A percentile compares a stretch with the other conserved stretches of the same genome.
These are phyloP conservation scores for Metschnikowia kunwiensis DNA, from an alignment of 805 yeast species.

Conservation along the genomic window DNA sequence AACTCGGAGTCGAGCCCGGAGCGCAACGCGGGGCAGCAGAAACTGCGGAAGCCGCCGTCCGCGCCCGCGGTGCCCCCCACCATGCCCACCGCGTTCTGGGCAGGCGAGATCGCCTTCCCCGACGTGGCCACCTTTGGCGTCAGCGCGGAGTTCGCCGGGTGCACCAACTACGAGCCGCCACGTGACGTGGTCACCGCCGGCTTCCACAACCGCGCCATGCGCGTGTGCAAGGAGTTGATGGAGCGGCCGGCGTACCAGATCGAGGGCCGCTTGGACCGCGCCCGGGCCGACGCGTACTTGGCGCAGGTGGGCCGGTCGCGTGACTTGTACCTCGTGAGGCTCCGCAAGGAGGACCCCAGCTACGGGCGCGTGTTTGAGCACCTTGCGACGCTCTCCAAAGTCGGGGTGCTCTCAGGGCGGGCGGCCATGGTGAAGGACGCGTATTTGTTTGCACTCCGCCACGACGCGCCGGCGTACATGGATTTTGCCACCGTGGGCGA, in stretches of 20 bases:
- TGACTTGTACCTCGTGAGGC: conserved; percentile 50
- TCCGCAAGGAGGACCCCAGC: conserved; percentile 27
- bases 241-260: conserved; percentile 36
- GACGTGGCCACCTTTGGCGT: conserved; percentile 46
- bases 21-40: no score
- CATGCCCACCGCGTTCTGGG: conserved; percentile 33
- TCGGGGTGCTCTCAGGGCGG: conserved; percentile 56
- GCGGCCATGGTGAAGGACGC: conserved; percentile 59
- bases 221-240: conserved; percentile 30
- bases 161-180: conserved; percentile 26
- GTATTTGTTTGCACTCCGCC: conserved; percentile 47
- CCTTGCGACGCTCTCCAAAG: conserved; percentile 44
- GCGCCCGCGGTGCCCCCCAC: conserved; percentile 13
- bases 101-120: conserved; percentile 48
- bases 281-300: conserved; percentile 57
- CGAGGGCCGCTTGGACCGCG: conserved; percentile 60
- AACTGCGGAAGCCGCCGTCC: neutral
- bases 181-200: conserved; percentile 17
- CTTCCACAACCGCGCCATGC: conserved; percentile 25
- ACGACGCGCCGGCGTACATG: conserved; percentile 11
- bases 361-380: conserved; percentile 39
- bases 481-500: conserved; percentile 10
- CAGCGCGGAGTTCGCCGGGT: conserved; percentile 35
- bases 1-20: neutral
- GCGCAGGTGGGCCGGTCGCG: conserved; percentile 44